These are phyloP conservation scores for Recurvomyces mirabilis DNA, from an alignment of 495 filamentous ascomycete genomes.

Conservation along the genomic window DNA sequence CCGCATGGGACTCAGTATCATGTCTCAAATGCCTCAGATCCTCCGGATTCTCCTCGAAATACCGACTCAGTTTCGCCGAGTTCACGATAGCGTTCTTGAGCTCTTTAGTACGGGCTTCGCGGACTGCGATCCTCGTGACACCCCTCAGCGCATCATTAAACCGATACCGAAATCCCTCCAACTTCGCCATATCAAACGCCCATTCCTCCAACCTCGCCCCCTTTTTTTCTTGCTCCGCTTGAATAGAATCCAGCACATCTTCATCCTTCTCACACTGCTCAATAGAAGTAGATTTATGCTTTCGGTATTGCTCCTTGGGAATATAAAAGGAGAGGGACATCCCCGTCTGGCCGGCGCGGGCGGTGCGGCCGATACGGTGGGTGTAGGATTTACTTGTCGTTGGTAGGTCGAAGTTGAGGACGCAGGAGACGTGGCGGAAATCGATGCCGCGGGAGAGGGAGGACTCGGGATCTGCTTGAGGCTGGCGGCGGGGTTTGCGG, in stretches of 20 bases:
- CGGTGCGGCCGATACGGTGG: constrained; percentile 90
- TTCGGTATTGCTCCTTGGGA: constrained; percentile 65
- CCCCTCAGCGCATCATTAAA: constrained; percentile 79
- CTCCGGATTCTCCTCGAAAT: constrained; percentile 93
- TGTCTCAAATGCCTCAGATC: constrained; percentile 80
- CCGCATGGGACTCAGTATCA: constrained; percentile 66
- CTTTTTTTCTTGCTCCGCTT: constrained; percentile 52
- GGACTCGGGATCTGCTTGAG: no score
- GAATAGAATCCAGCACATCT: constrained; percentile 46
- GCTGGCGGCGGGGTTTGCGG: constrained; percentile 55
- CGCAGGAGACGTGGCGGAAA: constrained; percentile 86
- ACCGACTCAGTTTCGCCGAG: constrained; percentile 82
- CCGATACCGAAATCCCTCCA: constrained; percentile 87
- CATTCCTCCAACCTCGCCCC: constrained; percentile 76
- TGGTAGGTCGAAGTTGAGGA: constrained; percentile 95
- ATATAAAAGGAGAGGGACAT: constrained; percentile 94
- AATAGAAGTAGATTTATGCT: constrained; percentile 76
- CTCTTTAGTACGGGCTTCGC: constrained; percentile 81
- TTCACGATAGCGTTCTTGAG: constrained; percentile 80
- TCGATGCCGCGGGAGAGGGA: constrained; percentile 90
- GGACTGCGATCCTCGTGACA: constrained; percentile 70
- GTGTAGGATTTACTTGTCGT: constrained; percentile 81
- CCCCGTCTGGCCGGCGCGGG: constrained; percentile 75
- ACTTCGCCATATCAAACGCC: constrained; percentile 85
- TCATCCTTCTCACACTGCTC: constrained; percentile 70